Base-by-base conservation (phyloP, 805 yeast genomes). In the Wickerhamomyces hampshirensis region DNA sequence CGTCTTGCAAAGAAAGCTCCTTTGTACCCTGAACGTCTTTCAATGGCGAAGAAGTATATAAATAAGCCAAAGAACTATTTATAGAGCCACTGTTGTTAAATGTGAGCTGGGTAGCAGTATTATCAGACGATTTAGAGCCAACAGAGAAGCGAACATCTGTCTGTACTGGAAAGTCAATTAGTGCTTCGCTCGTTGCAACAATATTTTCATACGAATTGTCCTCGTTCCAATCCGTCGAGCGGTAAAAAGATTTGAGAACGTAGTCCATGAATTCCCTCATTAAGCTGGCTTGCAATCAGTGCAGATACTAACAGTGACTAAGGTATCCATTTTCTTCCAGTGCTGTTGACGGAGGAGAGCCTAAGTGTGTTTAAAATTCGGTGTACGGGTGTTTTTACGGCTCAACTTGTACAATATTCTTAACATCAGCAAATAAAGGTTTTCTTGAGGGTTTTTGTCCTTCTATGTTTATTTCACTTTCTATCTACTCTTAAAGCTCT, bases 31-130 rank as follows among this genome's bases (percentile, higher is more conserved):
- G 55, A 6, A 82, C 73, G 32, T 67, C 63, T 6, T 58, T 59
- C 30, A 86, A 59, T 1, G 80, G 75, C 0, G 67, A 59, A 0
- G 91, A 76, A 12, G 88, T 71, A 60, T 84, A 88, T 9, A 88
- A 55, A 55, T 91, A 91, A 1, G 96, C 79, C 19, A 91, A 52
- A 0, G 96, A 82, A 1, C 98, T 97, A 47, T 80, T 78, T 28
- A 93, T 72, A 2, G 71, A 59, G 24, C 75, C 78, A 24, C 70
- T 56, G 47, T 80, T 83, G 26, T 84, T 71, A 11, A 91, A 64
- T 7, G 84, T 74, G 47, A 86, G 72, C 12, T 87, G 77, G 17
- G 87, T 79, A 35, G 84, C 87, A 46, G 85, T 79, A 48, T 75
- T 62, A 3, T 71, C 73, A 0, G 95, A 70, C 1, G 93, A 67